Conservation (phyloP, 1,284 basidiomycete genomes). For the Leccinum colubrinum region DNA sequence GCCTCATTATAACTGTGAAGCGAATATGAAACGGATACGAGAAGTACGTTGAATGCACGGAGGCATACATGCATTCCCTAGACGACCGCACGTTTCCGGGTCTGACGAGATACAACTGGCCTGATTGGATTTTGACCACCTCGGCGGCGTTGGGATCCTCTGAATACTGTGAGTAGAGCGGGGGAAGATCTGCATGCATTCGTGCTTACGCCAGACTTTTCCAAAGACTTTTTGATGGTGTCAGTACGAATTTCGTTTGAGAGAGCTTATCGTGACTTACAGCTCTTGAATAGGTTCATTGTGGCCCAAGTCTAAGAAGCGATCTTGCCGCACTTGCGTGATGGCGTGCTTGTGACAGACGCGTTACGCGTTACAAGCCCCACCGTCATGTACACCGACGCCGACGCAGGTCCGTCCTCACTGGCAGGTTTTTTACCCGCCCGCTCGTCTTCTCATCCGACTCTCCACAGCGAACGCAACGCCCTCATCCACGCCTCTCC, state of each 20-base stretch:
- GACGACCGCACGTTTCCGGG: conserved; percentile 89
- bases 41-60: background rate
- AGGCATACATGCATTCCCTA: conserved; percentile 93
- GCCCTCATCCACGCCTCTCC: conserved; percentile 12
- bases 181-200: conserved; percentile 11
- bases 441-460: background rate
- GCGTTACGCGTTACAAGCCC: conserved; percentile 20
- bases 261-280: conserved; percentile 49
- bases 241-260: conserved; percentile 12
- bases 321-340: conserved; percentile 9
- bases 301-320: conserved; percentile 25
- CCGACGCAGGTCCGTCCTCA: conserved; percentile 10
- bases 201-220: conserved; percentile 89
- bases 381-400: conserved; percentile 14
- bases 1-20: conserved; percentile 87
- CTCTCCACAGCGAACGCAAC: conserved; percentile 3
- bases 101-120: conserved; percentile 89
- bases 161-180: conserved; percentile 33
- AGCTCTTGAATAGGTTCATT: conserved; percentile 81
- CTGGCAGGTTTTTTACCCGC: background rate
- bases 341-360: conserved; percentile 24
- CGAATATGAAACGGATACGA: conserved; percentile 6
- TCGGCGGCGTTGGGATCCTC: conserved; percentile 88
- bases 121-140: conserved; percentile 92
- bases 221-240: conserved; percentile 67